A percentile compares a stretch with the other conserved stretches of the same genome.
Conservation (phyloP, 2,329 filamentous ascomycete species). For the Mariannaea sp. region DNA sequence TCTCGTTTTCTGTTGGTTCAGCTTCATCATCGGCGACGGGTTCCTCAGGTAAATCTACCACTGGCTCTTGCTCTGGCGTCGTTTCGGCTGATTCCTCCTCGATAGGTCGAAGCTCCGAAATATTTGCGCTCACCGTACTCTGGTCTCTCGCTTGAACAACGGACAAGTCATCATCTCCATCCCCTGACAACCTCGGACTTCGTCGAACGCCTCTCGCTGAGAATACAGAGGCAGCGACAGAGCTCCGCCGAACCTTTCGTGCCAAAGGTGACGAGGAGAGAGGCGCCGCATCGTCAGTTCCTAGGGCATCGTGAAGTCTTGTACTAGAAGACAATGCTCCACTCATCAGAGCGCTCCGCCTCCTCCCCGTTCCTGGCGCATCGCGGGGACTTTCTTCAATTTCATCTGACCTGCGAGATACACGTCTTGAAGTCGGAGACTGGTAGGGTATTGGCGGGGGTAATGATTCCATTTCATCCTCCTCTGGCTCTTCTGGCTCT, state of each 20-base stretch:
- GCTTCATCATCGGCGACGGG: slow-evolving; percentile 29
- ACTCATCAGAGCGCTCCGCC: slow-evolving; percentile 47
- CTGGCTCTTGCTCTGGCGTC: slow-evolving; percentile 12
- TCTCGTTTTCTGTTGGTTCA: slow-evolving; percentile 31
- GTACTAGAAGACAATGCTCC: slow-evolving; percentile 47
- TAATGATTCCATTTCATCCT: slow-evolving; percentile 32
- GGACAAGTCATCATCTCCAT: slow-evolving; percentile 41
- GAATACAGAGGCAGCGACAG: slow-evolving; percentile 39
- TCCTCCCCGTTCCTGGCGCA: slow-evolving; percentile 60
- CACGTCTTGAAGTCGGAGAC: slow-evolving; percentile 21
- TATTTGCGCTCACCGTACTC: slow-evolving; percentile 16
- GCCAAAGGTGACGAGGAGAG: slow-evolving; percentile 50
- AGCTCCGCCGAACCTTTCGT: slow-evolving; percentile 47
- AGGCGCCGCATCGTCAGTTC: slow-evolving; percentile 37
- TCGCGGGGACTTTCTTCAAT: slow-evolving; percentile 54
- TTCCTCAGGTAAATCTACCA: slow-evolving; percentile 8
- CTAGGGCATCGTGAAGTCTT: slow-evolving; percentile 49
- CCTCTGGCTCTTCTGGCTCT: slow-evolving; percentile 1
- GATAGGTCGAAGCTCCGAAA: slow-evolving; percentile 12
- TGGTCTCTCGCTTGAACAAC: slow-evolving; percentile 33
- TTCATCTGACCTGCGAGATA: slow-evolving; percentile 27
- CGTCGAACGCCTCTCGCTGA: slow-evolving; percentile 36
- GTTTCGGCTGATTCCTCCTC: slow-evolving; percentile 13
- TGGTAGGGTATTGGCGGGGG: slow-evolving; percentile 23
- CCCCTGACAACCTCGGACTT: slow-evolving; percentile 25